Conservation (phyloP, 108 stramenopile species). For the Nannochloropsis granulata region DNA sequence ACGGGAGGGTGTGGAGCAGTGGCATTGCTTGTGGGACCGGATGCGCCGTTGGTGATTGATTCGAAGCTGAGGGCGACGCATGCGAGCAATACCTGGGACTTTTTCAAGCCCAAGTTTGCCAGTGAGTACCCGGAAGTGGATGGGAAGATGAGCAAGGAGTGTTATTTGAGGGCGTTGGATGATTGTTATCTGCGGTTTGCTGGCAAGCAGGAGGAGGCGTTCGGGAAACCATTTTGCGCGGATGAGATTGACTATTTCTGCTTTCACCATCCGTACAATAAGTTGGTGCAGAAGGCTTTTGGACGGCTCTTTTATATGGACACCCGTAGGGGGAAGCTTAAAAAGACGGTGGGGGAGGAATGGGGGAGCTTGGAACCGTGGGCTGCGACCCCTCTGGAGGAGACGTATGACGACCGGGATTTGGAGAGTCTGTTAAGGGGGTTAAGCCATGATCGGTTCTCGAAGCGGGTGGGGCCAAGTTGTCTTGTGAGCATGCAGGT, state of each 20-base stretch:
- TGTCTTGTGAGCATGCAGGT: slow-evolving; percentile 42
- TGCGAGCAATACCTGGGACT: slow-evolving; percentile 85
- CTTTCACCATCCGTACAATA: slow-evolving; percentile 97
- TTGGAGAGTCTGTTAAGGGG: slow-evolving; percentile 3
- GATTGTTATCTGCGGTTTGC: slow-evolving; percentile 66
- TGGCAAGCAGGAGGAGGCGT: slow-evolving; percentile 40
- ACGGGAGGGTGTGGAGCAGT: slow-evolving; percentile 91
- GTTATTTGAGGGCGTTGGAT: slow-evolving; percentile 86
- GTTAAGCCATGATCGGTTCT: slow-evolving; percentile 45
- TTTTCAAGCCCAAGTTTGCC: slow-evolving; percentile 86
- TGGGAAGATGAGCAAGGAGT: slow-evolving; percentile 75
- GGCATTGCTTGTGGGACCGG: slow-evolving; percentile 74
- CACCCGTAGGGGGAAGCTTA: slow-evolving; percentile 41
- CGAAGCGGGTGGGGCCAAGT: slow-evolving; percentile 30
- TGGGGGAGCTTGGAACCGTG: slow-evolving; percentile 33
- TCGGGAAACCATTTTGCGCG: slow-evolving; percentile 23
- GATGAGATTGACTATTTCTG: slow-evolving; percentile 66
- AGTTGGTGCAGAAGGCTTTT: slow-evolving; percentile 87
- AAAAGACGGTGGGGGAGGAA: background rate
- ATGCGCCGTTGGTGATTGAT: slow-evolving; percentile 68
- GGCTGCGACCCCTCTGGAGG: slow-evolving; percentile 53
- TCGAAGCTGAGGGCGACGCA: slow-evolving; percentile 63
- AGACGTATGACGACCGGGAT: slow-evolving; percentile 53
- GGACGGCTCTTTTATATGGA: slow-evolving; percentile 72
- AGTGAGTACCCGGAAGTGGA: slow-evolving; percentile 91